phyloP scores from a whole-genome alignment of 768 basidiomycete genomes.

The Piloderma croceum region DNA sequence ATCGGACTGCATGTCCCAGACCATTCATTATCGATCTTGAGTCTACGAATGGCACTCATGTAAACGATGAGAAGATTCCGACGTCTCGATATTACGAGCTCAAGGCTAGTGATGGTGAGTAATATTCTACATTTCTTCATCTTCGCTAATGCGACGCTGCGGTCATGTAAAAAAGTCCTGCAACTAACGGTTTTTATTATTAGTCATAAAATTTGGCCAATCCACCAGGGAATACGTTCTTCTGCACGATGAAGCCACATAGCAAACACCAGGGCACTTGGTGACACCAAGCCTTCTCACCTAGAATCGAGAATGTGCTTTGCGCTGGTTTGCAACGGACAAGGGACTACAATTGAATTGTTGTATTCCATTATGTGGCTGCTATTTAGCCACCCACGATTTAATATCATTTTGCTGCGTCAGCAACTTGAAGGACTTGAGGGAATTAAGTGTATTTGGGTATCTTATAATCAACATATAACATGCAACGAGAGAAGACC shows the following conservation, averaged over 20 bases:
- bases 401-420: too few relatives aligned
- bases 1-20: slow-evolving; percentile 34
- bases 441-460: too few relatives aligned
- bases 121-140: slow-evolving; percentile 4
- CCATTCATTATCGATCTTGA: slow-evolving; percentile 98
- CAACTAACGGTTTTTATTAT: slow-evolving; percentile 4
- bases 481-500: too few relatives aligned
- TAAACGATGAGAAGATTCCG: slow-evolving; percentile 84
- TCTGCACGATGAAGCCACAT: slow-evolving; percentile 69
- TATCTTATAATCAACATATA: too few relatives aligned
- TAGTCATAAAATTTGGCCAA: slow-evolving; percentile 85
- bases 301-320: not conserved
- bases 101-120: slow-evolving; percentile 69
- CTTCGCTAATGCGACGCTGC: not conserved
- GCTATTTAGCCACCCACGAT: too few relatives aligned
- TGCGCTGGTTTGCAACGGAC: not conserved
- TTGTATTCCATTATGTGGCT: not conserved
- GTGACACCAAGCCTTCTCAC: not conserved
- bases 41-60: slow-evolving; percentile 93
- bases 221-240: slow-evolving; percentile 82
- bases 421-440: too few relatives aligned
- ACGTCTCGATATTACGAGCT: slow-evolving; percentile 84
- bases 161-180: too few relatives aligned
- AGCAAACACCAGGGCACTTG: slow-evolving; percentile 3
- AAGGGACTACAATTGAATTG: not conserved